Conservation (phyloP, 129 eudicot species). For the Dittrichia graveolens region DNA sequence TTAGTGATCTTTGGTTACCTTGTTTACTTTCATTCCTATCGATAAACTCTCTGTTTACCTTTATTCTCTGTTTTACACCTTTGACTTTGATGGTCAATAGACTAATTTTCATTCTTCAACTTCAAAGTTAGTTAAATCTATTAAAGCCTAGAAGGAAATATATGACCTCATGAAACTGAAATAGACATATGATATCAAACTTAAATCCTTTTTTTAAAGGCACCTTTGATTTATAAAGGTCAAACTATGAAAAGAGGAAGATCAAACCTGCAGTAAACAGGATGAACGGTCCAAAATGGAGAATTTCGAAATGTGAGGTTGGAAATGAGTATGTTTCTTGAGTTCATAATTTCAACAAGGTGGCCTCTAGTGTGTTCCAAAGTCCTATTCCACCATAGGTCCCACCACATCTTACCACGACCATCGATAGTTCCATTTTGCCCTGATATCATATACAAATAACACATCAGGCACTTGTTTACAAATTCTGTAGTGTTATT, state of each 20-base stretch:
- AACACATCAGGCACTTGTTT: not conserved
- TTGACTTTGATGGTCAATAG: no score
- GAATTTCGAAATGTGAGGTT: constrained; percentile 89
- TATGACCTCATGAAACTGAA: not conserved
- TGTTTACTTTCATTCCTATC: no score
- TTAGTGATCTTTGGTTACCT: not conserved
- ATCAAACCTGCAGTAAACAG: constrained; percentile 89
- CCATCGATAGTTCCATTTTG: constrained; percentile 91
- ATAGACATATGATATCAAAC: not conserved
- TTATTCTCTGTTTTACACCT: no score
- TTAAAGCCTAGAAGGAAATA: no score
- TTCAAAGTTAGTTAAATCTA: no score
- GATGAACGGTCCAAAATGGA: constrained; percentile 98
- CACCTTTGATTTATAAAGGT: constrained; percentile 16
- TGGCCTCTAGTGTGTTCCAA: constrained; percentile 97
- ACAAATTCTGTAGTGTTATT: not conserved
- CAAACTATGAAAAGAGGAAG: constrained; percentile 17
- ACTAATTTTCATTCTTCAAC: no score
- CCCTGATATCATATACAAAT: constrained; percentile 50
- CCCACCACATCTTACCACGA: constrained; percentile 99
- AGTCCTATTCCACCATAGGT: constrained; percentile 96
- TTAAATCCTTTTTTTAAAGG: not conserved
- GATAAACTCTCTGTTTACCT: no score
- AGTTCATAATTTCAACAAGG: constrained; percentile 80
- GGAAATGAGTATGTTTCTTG: constrained; percentile 76